Percentiles rank a stretch among this genome's conserved stretches.
phyloP scores from a whole-genome alignment of 2,329 filamentous ascomycete species.

The Lanzia echinophila region DNA sequence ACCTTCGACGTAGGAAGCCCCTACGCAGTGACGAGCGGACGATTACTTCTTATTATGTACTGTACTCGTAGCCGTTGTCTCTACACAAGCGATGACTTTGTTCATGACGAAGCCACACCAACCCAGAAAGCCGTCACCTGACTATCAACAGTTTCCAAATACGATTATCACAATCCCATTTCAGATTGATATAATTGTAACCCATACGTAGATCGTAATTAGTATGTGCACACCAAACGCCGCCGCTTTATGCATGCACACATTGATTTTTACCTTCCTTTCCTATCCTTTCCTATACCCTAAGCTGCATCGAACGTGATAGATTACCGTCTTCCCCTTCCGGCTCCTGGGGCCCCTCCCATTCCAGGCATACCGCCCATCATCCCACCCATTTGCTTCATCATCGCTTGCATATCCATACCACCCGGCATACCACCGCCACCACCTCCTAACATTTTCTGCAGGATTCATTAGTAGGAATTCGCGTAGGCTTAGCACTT shows the following conservation, averaged over 20 bases:
- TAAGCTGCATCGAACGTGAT: neutral
- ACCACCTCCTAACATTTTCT: conserved; percentile 75
- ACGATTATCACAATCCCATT: no score
- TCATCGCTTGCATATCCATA: conserved; percentile 74
- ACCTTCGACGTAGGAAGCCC: no score
- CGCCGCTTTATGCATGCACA: neutral
- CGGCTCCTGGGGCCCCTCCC: conserved; percentile 28
- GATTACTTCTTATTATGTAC: no score
- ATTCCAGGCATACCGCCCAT: conserved; percentile 51
- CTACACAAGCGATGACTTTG: no score
- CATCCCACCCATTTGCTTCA: conserved; percentile 56
- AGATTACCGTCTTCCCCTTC: conserved; percentile 24
- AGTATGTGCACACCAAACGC: neutral
- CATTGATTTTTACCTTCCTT: conserved; percentile 1
- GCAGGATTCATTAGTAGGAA: neutral
- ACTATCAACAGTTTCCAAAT: no score
- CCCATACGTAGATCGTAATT: neutral
- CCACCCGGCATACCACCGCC: conserved; percentile 50
- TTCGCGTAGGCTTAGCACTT: no score
- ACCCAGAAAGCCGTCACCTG: no score
- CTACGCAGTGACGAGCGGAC: no score
- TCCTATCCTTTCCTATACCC: neutral
- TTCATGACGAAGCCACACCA: no score
- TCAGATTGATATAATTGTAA: neutral
- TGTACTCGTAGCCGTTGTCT: no score